Percentiles rank a stretch among this genome's conserved stretches.
phyloP scores from a whole-genome alignment of 2,329 filamentous ascomycete species.

The Ophiostoma fasciatum region DNA sequence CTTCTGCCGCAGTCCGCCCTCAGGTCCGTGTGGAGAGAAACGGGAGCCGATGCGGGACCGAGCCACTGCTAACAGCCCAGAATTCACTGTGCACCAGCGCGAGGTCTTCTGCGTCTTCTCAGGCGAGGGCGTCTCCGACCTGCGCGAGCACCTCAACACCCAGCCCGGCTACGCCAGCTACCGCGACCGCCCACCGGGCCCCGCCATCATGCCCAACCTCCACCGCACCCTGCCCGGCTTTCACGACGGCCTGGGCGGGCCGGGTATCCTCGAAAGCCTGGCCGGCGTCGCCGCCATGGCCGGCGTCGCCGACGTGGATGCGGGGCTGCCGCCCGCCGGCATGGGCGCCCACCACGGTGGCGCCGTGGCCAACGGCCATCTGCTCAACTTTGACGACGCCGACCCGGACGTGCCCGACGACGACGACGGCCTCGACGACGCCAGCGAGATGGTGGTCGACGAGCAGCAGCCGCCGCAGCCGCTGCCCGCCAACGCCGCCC shows the following conservation, averaged over 20 bases:
- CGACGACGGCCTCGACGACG: constrained; percentile 29
- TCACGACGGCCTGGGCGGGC: too few relatives aligned
- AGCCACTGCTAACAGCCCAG: constrained; percentile 27
- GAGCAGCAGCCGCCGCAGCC: constrained; percentile 5
- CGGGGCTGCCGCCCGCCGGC: too few relatives aligned
- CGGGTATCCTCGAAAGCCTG: too few relatives aligned
- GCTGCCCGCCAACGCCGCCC: background rate
- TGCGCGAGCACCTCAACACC: constrained; percentile 64
- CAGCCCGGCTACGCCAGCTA: constrained; percentile 31
- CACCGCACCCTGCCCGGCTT: too few relatives aligned
- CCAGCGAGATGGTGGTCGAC: constrained; percentile 24
- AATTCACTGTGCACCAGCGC: constrained; percentile 91
- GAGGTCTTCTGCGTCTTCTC: constrained; percentile 97
- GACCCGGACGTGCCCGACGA: constrained; percentile 23
- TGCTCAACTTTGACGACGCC: constrained; percentile 7
- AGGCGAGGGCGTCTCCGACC: constrained; percentile 61
- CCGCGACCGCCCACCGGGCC: constrained; percentile 19
- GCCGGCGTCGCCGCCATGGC: too few relatives aligned
- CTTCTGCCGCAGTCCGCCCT: constrained; percentile 76
- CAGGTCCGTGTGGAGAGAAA: too few relatives aligned
- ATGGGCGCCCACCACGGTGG: too few relatives aligned
- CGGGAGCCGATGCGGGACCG: too few relatives aligned
- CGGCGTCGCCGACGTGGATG: too few relatives aligned
- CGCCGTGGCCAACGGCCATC: constrained; percentile 3
- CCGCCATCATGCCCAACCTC: too few relatives aligned